These are phyloP conservation scores for Suhomyces guaymorum DNA, from an alignment of 1,139 yeast species.

Conservation along the genomic window DNA sequence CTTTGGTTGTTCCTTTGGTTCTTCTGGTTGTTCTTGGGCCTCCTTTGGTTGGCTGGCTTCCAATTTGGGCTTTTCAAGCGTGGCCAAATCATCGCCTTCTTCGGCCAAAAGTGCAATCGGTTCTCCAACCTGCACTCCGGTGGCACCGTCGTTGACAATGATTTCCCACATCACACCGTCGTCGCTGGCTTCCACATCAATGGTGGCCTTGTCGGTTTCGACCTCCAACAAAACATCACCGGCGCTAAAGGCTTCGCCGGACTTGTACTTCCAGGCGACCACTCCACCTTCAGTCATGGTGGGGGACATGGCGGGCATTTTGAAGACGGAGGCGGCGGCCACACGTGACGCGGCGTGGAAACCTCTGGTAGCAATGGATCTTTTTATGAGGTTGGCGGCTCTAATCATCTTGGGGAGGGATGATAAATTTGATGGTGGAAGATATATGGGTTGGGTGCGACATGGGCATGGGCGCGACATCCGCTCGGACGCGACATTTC, in stretches of 20 bases:
- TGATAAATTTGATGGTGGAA: constrained; percentile 9
- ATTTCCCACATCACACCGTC: constrained; percentile 89
- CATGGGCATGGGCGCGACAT: too few species aligned
- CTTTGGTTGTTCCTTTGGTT: constrained; percentile 13
- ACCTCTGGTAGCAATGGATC: constrained; percentile 11
- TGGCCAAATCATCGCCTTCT: constrained; percentile 74
- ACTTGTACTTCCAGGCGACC: constrained; percentile 86
- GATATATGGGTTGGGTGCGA: constrained; percentile 22
- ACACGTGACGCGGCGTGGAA: constrained; percentile 23
- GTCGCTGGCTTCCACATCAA: constrained; percentile 90
- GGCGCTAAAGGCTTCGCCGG: constrained; percentile 73
- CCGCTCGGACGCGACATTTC: constrained; percentile 13
- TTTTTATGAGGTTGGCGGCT: constrained; percentile 17
- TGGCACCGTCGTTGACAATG: constrained; percentile 66
- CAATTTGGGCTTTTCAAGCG: constrained; percentile 59
- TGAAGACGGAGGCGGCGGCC: constrained; percentile 60
- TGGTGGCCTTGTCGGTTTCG: constrained; percentile 92
- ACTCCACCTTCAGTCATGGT: constrained; percentile 98
- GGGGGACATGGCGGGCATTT: constrained; percentile 99
- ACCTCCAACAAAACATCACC: constrained; percentile 90
- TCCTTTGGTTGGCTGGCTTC: constrained; percentile 25
- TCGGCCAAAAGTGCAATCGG: constrained; percentile 90
- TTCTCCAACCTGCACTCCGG: constrained; percentile 80
- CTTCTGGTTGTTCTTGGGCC: constrained; percentile 17
- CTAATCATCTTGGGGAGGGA: constrained; percentile 19